Base-by-base conservation (phyloP, 2,329 filamentous ascomycete genomes). In the Meredithiella fracta region DNA sequence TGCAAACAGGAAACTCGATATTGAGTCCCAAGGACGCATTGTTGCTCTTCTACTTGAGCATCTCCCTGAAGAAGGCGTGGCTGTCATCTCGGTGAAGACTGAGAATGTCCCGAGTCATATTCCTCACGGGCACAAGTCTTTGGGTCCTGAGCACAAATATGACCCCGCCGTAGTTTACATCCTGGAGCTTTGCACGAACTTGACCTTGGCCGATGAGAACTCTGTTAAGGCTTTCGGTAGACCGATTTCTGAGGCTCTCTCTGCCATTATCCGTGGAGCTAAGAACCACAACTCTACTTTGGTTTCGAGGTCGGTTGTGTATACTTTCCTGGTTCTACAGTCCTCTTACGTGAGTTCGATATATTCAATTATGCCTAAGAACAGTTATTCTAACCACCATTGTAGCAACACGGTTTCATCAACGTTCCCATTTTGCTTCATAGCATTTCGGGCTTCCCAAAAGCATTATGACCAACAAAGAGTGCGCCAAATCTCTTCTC, bases 351-450 rank as follows among this genome's bases (percentile, higher is more conserved):
- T 90, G 75, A 71, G 84, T 72, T 50, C 34, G 17, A n/a, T 17
- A 47, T 9, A 17, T 4, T 20, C 42, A 17, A 9, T 15, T 2
- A 14, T 17, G 31, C 5, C n/a, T 1, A 2, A 42, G 8, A 3
- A 8, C 2, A n/a, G 14, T 47, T 34, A 34, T 34, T 34, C 26
- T 25, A 29, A 55, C 64, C 68, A 58, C 67, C 65, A 60, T 50
- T 20, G n/a, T 61, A 90, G 85, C 85, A 95, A 62, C 80, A 91
- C 63, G 86, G 94, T 63, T 95, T 92, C 66, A 83, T 96, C 64
- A 86, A 92, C 57, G 86, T 90, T 1, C 92, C 92, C 1, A 86
- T 97, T 53, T 78, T 97, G 6, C 77, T 98, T 11, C 92, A 98
- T 67, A 84, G 84, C 1, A 89, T 98, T 59, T 94, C 90, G 1